Conservation (phyloP, 2,329 filamentous ascomycete species). For the Macroventuria anomochaeta region DNA sequence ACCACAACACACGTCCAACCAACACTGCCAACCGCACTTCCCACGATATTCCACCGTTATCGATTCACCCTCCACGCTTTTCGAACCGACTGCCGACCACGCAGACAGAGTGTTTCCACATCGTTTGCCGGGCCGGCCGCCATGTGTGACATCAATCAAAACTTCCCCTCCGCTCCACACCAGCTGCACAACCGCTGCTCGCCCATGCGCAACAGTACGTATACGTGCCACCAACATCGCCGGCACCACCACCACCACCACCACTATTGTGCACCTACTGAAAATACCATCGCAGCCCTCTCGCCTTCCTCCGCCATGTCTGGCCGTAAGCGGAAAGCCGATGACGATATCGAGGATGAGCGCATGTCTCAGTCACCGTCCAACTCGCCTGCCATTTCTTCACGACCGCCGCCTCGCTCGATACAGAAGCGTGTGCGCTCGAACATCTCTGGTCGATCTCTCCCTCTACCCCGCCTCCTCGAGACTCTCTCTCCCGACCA, state of each 20-base stretch:
- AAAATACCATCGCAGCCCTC: slow-evolving; percentile 33
- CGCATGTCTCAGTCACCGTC: slow-evolving; percentile 91
- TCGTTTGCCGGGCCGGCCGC: slow-evolving; percentile 32
- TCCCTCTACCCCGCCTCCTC: slow-evolving; percentile 77
- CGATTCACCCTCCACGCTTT: slow-evolving; percentile 1
- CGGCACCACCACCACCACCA: slow-evolving; percentile 11
- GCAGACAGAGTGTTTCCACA: slow-evolving; percentile 22
- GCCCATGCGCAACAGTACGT: slow-evolving; percentile 65
- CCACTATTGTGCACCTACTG: slow-evolving; percentile 17
- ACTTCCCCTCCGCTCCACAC: slow-evolving; percentile 67
- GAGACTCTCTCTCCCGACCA: slow-evolving; percentile 90
- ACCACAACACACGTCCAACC: slow-evolving; percentile 28
- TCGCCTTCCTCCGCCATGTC: slow-evolving; percentile 53
- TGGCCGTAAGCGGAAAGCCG: slow-evolving; percentile 84
- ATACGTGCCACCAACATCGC: slow-evolving; percentile 5
- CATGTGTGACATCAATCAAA: slow-evolving; percentile 68
- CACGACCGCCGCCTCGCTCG: slow-evolving; percentile 66
- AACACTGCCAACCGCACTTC: slow-evolving; percentile 10
- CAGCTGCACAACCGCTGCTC: slow-evolving; percentile 66
- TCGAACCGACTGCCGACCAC: slow-evolving; percentile 7
- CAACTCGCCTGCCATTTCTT: slow-evolving; percentile 76
- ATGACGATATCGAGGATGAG: slow-evolving; percentile 73
- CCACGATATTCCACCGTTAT: neutral
- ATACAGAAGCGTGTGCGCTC: slow-evolving; percentile 68
- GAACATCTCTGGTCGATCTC: slow-evolving; percentile 71